Percentiles rank a stretch among this genome's conserved stretches.
These are phyloP conservation scores for Collybiopsis luxurians DNA, from an alignment of 768 basidiomycete genomes.

Conservation along the genomic window DNA sequence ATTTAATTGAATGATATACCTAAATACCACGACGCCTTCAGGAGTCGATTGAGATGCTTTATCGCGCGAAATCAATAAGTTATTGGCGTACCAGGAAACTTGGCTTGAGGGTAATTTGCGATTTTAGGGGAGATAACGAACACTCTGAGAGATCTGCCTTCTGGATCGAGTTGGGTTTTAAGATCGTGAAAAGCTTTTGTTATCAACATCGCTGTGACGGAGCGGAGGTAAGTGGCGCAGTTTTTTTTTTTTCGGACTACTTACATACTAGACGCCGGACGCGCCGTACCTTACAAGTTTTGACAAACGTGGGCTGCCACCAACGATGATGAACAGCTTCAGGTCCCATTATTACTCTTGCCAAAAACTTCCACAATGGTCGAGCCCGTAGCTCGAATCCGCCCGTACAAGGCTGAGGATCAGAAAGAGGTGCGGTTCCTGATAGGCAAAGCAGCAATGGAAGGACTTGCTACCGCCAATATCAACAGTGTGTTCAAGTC, in stretches of 20 bases:
- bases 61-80: not conserved
- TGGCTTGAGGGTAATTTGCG: constrained; percentile 83
- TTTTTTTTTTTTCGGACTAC: too few species aligned
- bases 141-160: constrained; percentile 61
- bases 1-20: constrained; percentile 34
- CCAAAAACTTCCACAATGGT: constrained; percentile 28
- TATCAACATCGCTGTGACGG: constrained; percentile 78
- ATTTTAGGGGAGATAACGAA: constrained; percentile 80
- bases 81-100: constrained; percentile 69
- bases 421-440: constrained; percentile 60
- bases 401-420: constrained; percentile 48
- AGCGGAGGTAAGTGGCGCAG: too few species aligned
- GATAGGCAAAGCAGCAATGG: constrained; percentile 65
- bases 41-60: not conserved
- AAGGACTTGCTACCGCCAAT: constrained; percentile 67
- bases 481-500: constrained; percentile 48
- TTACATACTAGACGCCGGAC: too few species aligned
- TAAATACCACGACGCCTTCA: constrained; percentile 79
- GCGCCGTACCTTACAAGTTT: too few species aligned
- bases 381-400: constrained; percentile 46
- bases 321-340: not conserved
- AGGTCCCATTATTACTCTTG: too few species aligned
- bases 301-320: not conserved
- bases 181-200: constrained; percentile 77
- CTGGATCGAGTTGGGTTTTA: constrained; percentile 59